phyloP scores from a whole-genome alignment of 345 rosid genomes.

The Gossypium mustelinum region DNA sequence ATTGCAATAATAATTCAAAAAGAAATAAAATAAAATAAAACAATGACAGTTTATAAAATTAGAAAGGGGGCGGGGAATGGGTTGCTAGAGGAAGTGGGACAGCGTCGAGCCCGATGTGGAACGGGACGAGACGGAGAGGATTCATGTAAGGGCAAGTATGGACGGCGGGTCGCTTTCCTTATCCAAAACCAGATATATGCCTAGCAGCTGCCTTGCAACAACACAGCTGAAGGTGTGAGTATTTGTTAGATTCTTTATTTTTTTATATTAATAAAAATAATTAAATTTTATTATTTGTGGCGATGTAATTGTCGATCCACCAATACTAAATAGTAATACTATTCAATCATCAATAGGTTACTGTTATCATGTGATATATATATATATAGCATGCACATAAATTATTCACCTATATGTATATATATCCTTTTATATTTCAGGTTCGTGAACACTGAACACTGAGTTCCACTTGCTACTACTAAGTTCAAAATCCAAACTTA shows the following conservation, averaged over 20 bases:
- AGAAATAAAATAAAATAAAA: too few relatives aligned
- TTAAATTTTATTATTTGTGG: not conserved
- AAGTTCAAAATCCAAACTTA: too few relatives aligned
- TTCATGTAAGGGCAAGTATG: not conserved
- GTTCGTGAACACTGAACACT: too few relatives aligned
- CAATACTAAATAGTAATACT: too few relatives aligned
- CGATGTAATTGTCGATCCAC: not conserved
- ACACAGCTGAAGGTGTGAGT: not conserved
- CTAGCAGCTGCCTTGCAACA: not conserved
- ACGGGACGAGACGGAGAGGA: not conserved
- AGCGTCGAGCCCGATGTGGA: not conserved
- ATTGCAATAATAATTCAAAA: too few relatives aligned
- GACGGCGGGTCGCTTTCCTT: conserved; percentile 12
- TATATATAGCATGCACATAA: too few relatives aligned
- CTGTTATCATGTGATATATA: not conserved
- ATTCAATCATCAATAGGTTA: too few relatives aligned
- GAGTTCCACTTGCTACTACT: too few relatives aligned
- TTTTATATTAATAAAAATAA: not conserved
- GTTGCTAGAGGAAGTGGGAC: not conserved
- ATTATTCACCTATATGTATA: too few relatives aligned
- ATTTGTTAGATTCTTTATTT: not conserved
- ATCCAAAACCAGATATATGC: conserved; percentile 5
- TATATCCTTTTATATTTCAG: too few relatives aligned
- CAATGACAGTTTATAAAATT: not conserved
- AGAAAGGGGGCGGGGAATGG: not conserved